A percentile compares a stretch with the other conserved stretches of the same genome.
Conservation (phyloP, 768 basidiomycete species). For the Trametes coccinea region DNA sequence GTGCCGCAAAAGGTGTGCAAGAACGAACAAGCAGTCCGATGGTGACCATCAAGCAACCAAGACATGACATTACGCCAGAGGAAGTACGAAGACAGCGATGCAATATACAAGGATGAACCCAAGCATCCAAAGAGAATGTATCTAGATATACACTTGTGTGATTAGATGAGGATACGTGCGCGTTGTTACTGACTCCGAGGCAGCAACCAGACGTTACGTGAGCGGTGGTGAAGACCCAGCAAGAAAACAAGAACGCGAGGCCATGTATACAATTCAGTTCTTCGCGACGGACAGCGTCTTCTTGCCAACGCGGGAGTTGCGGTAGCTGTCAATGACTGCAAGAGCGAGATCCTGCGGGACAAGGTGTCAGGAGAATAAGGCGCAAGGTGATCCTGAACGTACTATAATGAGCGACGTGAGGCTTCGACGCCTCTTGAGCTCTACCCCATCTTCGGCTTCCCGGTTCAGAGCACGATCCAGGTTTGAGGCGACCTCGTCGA, state of each 20-base stretch:
- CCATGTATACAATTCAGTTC: background rate
- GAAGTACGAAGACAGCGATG: constrained; percentile 2
- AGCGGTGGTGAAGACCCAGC: background rate
- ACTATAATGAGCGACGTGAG: constrained; percentile 21
- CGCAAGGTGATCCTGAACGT: background rate
- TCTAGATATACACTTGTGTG: constrained; percentile 2
- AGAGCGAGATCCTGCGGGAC: constrained; percentile 12
- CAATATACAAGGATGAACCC: constrained; percentile 1
- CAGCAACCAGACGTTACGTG: background rate
- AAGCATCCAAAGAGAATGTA: background rate
- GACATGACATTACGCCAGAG: constrained; percentile 2
- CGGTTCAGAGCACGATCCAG: constrained; percentile 5
- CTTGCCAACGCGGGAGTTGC: constrained; percentile 8
- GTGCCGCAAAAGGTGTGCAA: background rate
- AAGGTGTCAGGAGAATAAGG: constrained; percentile 2
- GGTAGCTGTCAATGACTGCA: constrained; percentile 4
- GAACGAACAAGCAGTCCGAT: no score
- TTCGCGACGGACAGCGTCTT: background rate
- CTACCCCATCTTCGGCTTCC: background rate
- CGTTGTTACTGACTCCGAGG: background rate
- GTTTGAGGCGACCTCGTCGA: background rate
- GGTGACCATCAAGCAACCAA: background rate
- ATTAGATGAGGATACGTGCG: background rate
- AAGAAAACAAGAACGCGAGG: background rate
- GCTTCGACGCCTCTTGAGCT: constrained; percentile 10